A percentile compares a stretch with the other conserved stretches of the same genome.
phyloP scores from a whole-genome alignment of 257 asterid genomes.

The Asclepias syriaca region DNA sequence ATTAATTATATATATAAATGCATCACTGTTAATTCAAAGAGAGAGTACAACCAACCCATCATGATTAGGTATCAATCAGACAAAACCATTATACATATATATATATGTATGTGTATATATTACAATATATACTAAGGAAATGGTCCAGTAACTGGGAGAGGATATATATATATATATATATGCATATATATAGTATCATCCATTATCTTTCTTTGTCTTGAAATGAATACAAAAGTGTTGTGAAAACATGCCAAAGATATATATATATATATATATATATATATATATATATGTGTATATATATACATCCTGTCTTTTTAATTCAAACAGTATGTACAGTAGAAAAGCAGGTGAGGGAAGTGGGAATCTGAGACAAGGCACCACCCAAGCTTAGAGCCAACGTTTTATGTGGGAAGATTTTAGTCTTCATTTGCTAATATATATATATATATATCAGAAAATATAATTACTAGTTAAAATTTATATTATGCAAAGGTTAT shows the following conservation, averaged over 20 bases:
- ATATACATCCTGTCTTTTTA: conserved; percentile 9
- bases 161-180: no score
- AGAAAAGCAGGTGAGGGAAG: conserved; percentile 4
- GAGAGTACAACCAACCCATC: conserved; percentile 12
- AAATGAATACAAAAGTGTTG: conserved; percentile 10
- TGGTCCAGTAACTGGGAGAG: neutral
- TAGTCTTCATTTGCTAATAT: neutral
- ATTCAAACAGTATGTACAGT: conserved; percentile 14
- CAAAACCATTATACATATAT: neutral
- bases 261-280: no score
- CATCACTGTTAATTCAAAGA: neutral
- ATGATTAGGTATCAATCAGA: conserved; percentile 7
- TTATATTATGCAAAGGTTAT: no score
- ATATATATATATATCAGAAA: no score
- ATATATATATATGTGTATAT: no score
- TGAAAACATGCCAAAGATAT: neutral
- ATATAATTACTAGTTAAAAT: no score
- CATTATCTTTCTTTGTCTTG: neutral
- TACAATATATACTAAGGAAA: neutral
- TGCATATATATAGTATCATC: neutral
- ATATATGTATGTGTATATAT: no score
- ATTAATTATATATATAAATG: neutral
- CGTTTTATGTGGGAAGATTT: no score
- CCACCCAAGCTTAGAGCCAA: conserved; percentile 6
- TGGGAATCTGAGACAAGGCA: conserved; percentile 7